Conservation (phyloP, 345 rosid genomes). For the Camelina sativa region DNA sequence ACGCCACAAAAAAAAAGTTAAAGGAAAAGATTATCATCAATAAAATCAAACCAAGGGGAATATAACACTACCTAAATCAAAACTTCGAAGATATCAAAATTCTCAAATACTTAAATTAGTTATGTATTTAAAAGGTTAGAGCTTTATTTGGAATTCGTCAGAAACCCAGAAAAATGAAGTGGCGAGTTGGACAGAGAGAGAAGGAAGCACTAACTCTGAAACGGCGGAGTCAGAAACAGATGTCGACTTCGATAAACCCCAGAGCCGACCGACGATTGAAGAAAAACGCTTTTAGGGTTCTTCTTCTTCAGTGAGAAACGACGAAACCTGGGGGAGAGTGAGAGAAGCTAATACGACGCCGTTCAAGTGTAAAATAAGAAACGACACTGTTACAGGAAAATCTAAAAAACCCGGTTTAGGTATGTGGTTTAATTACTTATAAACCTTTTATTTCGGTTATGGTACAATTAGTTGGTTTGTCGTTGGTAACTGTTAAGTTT, state of each 20-base stretch:
- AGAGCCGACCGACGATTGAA: neutral
- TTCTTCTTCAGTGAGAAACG: slow-evolving; percentile 16
- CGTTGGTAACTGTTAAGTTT: too few species aligned
- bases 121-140: neutral
- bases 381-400: neutral
- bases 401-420: too few species aligned
- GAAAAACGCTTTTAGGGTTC: slow-evolving; percentile 17
- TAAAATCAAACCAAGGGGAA: neutral
- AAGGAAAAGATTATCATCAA: too few species aligned
- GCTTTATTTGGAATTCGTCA: neutral
- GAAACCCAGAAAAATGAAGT: too few species aligned
- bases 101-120: neutral
- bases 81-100: neutral
- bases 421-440: too few species aligned
- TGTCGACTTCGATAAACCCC: slow-evolving; percentile 5
- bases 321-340: neutral
- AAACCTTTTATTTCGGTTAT: too few species aligned
- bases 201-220: slow-evolving; percentile 1
- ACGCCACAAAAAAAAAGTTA: too few species aligned
- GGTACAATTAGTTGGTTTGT: too few species aligned
- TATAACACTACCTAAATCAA: neutral
- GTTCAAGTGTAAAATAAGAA: neutral
- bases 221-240: neutral
- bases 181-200: neutral
- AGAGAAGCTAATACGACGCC: neutral